Evolutionary conservation across 768 basidiomycete genomes (phyloP).

Genomic region (Suillus variegatus): DNA sequence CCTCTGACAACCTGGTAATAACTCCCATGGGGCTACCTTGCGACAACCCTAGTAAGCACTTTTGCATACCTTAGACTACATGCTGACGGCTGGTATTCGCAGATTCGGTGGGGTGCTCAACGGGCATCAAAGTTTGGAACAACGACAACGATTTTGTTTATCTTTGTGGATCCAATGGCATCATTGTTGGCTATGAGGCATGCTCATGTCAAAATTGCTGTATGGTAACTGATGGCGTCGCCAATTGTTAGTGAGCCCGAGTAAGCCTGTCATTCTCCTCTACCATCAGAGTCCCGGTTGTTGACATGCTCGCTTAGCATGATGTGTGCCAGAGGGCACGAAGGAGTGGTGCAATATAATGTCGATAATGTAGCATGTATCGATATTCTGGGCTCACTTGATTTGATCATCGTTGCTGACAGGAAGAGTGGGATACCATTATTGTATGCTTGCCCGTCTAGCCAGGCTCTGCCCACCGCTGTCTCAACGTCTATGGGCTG

Average conservation of each 20-base stretch:
- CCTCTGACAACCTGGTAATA: background rate
- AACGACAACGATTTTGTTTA: background rate
- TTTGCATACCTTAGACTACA: background rate
- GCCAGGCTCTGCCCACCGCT: no score
- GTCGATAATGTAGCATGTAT: background rate
- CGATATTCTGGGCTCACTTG: background rate
- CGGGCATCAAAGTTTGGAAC: background rate
- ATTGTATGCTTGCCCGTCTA: no score
- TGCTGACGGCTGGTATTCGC: background rate
- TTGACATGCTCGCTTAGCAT: background rate
- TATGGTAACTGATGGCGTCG: background rate
- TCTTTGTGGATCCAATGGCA: background rate
- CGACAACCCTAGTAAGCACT: background rate
- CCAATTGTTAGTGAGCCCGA: background rate
- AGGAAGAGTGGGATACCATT: background rate
- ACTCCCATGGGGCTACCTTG: background rate
- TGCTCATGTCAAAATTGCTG: background rate
- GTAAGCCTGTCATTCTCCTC: background rate
- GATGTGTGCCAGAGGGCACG: background rate
- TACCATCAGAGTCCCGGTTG: background rate
- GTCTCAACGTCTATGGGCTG: no score
- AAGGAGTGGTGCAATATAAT: background rate
- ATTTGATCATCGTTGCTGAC: background rate
- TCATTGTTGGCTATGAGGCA: accelerated
- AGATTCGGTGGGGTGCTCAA: background rate